These are phyloP conservation scores for Hyaloraphidium curvatum DNA, from an alignment of 192 early-diverging fungal species.

Conservation along the genomic window DNA sequence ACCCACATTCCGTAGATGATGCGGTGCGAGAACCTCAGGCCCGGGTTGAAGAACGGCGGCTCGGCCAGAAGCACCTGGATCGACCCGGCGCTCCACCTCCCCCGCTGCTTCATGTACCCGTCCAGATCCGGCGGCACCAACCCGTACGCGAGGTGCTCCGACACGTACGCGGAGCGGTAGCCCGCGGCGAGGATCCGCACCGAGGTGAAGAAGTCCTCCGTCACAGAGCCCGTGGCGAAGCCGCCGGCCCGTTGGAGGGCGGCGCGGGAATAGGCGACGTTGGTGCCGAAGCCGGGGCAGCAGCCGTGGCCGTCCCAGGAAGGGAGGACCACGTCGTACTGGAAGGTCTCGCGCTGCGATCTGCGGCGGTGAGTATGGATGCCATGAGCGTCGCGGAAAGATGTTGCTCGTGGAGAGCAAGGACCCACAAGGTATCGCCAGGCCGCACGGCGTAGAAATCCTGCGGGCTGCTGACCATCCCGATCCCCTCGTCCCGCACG, in stretches of 20 bases:
- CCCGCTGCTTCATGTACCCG: neutral
- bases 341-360: neutral
- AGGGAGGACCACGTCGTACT: neutral
- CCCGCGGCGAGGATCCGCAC: neutral
- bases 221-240: neutral
- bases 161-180: neutral
- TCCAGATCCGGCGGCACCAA: neutral
- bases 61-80: neutral
- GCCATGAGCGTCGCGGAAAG: too few relatives aligned
- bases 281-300: neutral
- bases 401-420: too few relatives aligned
- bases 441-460: neutral
- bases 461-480: neutral
- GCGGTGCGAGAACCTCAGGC: too few relatives aligned
- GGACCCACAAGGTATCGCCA: neutral
- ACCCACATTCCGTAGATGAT: too few relatives aligned
- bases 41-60: too few relatives aligned
- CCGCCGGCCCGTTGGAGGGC: neutral
- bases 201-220: neutral
- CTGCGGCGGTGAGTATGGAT: too few relatives aligned
- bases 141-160: neutral
- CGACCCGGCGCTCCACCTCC: neutral
- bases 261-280: neutral
- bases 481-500: too few relatives aligned
- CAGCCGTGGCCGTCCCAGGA: neutral